A percentile compares a stretch with the other conserved stretches of the same genome.
Conservation (phyloP, 176 grass and related monocot species). For the Poa pratensis region DNA sequence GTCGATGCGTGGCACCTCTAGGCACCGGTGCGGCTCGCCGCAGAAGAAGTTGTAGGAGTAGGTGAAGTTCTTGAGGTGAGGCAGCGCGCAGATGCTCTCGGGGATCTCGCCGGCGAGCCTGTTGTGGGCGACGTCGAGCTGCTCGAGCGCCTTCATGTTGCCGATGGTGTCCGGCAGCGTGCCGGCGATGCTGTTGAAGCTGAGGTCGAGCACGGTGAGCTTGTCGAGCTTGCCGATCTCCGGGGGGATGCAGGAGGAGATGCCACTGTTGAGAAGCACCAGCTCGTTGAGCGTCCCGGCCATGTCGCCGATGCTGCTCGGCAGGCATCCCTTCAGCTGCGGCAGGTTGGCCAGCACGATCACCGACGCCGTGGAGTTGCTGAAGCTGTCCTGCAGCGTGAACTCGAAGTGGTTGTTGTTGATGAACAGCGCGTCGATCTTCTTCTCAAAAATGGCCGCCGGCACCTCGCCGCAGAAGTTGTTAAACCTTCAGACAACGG, state of each 20-base stretch:
- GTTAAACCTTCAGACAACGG: constrained; percentile 57
- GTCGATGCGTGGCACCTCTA: constrained; percentile 58
- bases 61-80: constrained; percentile 84
- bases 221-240: constrained; percentile 76
- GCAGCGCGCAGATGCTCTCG: constrained; percentile 65
- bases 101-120: constrained; percentile 74
- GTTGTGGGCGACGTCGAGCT: constrained; percentile 86
- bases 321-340: constrained; percentile 66
- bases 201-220: constrained; percentile 88
- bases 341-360: constrained; percentile 84
- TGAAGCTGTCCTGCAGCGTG: constrained; percentile 61
- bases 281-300: constrained; percentile 76
- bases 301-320: constrained; percentile 71
- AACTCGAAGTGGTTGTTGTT: constrained; percentile 90
- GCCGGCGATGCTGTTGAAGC: constrained; percentile 75
- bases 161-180: constrained; percentile 70
- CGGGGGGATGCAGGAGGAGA: constrained; percentile 88
- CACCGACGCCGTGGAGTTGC: constrained; percentile 77
- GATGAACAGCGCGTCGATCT: constrained; percentile 85
- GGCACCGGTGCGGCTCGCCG: constrained; percentile 68
- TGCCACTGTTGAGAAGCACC: constrained; percentile 75
- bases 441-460: constrained; percentile 63
- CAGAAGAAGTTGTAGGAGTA: constrained; percentile 90
- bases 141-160: constrained; percentile 67
- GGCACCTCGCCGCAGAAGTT: constrained; percentile 77